Percentiles rank a stretch among this genome's conserved stretches.
These are phyloP conservation scores for Coprinellus micaceus DNA, from an alignment of 768 basidiomycete genomes.

Conservation along the genomic window DNA sequence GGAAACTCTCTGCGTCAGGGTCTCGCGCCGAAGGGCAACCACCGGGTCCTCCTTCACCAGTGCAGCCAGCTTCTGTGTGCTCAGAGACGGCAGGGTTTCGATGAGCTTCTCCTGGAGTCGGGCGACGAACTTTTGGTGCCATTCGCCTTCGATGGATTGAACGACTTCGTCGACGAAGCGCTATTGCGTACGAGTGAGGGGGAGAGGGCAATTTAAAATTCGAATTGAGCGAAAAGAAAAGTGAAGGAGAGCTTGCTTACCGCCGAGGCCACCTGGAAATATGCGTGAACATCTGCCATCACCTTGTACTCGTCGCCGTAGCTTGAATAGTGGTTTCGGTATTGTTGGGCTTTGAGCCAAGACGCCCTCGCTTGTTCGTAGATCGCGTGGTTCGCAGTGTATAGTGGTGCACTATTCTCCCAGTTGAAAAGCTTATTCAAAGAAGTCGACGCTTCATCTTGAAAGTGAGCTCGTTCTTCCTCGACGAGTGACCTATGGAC, in stretches of 20 bases:
- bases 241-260: conserved; percentile 26
- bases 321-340: background rate
- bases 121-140: conserved; percentile 37
- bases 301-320: conserved; percentile 36
- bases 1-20: conserved; percentile 23
- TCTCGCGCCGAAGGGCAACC: conserved; percentile 26
- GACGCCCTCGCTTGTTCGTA: conserved; percentile 11
- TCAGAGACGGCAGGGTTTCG: conserved; percentile 20
- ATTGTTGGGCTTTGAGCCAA: conserved; percentile 18
- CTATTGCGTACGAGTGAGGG: conserved; percentile 24
- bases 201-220: background rate
- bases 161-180: conserved; percentile 55
- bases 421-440: conserved; percentile 34
- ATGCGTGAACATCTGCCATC: conserved; percentile 54
- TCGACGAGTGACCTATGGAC: background rate
- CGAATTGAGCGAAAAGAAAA: too few species aligned
- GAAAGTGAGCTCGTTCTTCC: background rate
- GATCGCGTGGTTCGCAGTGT: conserved; percentile 28
- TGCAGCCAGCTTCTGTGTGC: conserved; percentile 10
- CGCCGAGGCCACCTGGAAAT: conserved; percentile 53
- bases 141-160: conserved; percentile 37
- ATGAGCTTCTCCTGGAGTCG: conserved; percentile 36
- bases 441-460: background rate
- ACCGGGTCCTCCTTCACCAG: conserved; percentile 41
- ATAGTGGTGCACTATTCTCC: conserved; percentile 33